Evolutionary conservation across 495 filamentous ascomycete species (phyloP).

Genomic region (Neurospora pannonica): DNA sequence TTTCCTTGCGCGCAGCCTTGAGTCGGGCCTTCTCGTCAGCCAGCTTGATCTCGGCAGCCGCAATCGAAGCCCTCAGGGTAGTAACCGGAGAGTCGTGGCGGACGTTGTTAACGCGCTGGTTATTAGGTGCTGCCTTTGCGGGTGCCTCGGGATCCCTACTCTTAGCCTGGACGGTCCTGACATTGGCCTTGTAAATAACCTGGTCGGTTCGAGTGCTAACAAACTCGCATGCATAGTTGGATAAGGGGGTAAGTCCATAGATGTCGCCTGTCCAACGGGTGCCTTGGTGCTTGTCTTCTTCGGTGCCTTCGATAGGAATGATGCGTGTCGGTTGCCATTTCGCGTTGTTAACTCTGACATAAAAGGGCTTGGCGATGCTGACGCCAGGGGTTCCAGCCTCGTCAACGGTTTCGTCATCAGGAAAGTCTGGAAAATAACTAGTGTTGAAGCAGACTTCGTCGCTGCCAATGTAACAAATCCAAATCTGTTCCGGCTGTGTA

Average conservation of each 20-base stretch:
- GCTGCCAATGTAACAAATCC: conserved; percentile 76
- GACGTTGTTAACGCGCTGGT: conserved; percentile 44
- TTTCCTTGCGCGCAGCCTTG: conserved; percentile 69
- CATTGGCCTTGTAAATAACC: conserved; percentile 65
- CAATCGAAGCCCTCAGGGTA: conserved; percentile 80
- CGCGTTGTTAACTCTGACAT: conserved; percentile 79
- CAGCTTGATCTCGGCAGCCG: conserved; percentile 66
- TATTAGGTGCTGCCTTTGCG: conserved; percentile 26
- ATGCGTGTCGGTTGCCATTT: conserved; percentile 79
- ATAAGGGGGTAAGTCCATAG: conserved; percentile 75
- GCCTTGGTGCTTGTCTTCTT: conserved; percentile 35
- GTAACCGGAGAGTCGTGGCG: conserved; percentile 82
- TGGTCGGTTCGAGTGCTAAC: conserved; percentile 62
- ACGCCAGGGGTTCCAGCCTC: conserved; percentile 31
- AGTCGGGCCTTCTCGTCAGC: conserved; percentile 66
- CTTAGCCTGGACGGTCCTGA: conserved; percentile 68
- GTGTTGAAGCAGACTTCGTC: conserved; percentile 77
- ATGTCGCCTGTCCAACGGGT: conserved; percentile 71
- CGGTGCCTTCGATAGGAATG: conserved; percentile 45
- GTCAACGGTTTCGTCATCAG: conserved; percentile 9
- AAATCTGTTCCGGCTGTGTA: conserved; percentile 65
- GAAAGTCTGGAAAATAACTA: conserved; percentile 47
- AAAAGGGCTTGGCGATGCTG: conserved; percentile 67
- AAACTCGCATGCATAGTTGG: conserved; percentile 80
- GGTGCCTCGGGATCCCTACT: conserved; percentile 50